Evolutionary conservation across 257 asterid species (phyloP).

Genomic region (Echites panduratus): DNA sequence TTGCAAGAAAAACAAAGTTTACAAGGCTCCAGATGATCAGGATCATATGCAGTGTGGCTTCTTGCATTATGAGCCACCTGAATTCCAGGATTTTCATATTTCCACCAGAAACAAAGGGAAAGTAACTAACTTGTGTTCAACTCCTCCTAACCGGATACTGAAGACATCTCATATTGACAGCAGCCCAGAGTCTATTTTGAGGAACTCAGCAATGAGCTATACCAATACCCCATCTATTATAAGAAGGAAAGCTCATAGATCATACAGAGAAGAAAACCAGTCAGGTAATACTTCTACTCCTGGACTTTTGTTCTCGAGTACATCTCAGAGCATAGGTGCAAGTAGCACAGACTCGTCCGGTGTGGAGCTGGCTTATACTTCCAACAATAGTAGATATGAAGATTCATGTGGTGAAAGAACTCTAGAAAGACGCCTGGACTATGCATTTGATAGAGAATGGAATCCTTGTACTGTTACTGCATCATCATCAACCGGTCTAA

Average conservation of each 20-base stretch:
- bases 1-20: constrained; percentile 38
- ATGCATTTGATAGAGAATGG: constrained; percentile 58
- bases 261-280: constrained; percentile 20
- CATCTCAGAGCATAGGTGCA: constrained; percentile 21
- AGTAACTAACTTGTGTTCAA: constrained; percentile 19
- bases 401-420: constrained; percentile 32
- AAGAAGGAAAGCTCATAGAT: constrained; percentile 33
- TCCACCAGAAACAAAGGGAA: constrained; percentile 16
- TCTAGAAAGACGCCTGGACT: constrained; percentile 54
- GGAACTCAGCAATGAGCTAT: constrained; percentile 60
- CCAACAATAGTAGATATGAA: constrained; percentile 27
- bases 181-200: constrained; percentile 54
- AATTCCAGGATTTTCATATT: constrained; percentile 18
- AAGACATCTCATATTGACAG: constrained; percentile 27
- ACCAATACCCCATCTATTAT: constrained; percentile 66
- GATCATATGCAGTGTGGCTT: constrained; percentile 26
- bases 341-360: constrained; percentile 19
- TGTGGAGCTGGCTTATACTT: constrained; percentile 22
- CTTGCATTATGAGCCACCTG: constrained; percentile 35
- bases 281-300: constrained; percentile 21
- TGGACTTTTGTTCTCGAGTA: constrained; percentile 10
- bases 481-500: constrained; percentile 27
- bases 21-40: constrained; percentile 22
- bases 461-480: constrained; percentile 32
- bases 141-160: constrained; percentile 30